Percentiles rank a stretch among this genome's conserved stretches.
Conservation (phyloP, 192 early-diverging fungal genomes). For the Gigaspora rosea region DNA sequence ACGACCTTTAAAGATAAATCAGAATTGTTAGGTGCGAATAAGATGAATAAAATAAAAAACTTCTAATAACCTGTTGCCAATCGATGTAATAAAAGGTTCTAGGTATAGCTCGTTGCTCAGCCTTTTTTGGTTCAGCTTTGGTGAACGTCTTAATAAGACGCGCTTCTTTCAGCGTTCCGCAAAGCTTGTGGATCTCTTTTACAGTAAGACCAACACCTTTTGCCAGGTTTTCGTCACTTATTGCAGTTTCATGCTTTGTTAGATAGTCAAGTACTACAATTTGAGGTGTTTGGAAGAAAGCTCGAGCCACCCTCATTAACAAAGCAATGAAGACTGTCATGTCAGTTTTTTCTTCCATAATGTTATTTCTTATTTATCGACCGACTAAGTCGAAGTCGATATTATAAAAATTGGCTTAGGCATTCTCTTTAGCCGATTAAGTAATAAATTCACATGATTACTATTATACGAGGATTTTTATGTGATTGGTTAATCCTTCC, state of each 20-base stretch:
- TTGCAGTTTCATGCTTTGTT: constrained; percentile 57
- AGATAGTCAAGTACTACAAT: constrained; percentile 85
- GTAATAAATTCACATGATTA: too few relatives aligned
- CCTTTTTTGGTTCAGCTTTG: constrained; percentile 56
- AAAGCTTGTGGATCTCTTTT: constrained; percentile 77
- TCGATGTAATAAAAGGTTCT: constrained; percentile 86
- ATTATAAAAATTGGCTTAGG: too few relatives aligned
- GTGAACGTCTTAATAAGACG: constrained; percentile 72
- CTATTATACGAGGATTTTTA: too few relatives aligned
- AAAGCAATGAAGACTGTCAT: constrained; percentile 51
- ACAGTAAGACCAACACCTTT: constrained; percentile 61
- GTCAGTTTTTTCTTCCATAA: not conserved
- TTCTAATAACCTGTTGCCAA: constrained; percentile 63
- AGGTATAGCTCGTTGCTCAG: constrained; percentile 55
- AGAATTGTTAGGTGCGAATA: too few relatives aligned
- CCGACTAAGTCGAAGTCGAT: too few relatives aligned
- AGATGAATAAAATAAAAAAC: not conserved
- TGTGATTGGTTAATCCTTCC: too few relatives aligned
- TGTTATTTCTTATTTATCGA: too few relatives aligned
- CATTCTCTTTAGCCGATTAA: too few relatives aligned
- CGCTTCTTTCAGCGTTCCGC: constrained; percentile 76
- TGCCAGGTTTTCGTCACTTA: constrained; percentile 79
- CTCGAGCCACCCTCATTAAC: constrained; percentile 75
- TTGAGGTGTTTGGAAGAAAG: constrained; percentile 78
- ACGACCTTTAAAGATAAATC: constrained; percentile 56